These are phyloP conservation scores for Russula virescens DNA, from an alignment of 768 basidiomycete genomes.

Conservation along the genomic window DNA sequence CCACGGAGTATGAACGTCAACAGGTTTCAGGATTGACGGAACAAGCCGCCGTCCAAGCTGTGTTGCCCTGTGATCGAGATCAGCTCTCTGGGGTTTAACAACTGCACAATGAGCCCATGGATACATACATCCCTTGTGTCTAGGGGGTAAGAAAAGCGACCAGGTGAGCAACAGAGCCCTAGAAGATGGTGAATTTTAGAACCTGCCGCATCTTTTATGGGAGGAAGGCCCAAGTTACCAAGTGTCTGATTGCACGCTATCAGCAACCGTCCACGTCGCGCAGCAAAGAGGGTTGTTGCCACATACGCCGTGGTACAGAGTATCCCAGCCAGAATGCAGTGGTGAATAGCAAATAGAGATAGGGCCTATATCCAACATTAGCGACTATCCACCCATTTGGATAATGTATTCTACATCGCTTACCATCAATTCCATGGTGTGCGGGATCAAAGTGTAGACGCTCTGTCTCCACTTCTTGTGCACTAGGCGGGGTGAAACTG, in stretches of 20 bases:
- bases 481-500: constrained; percentile 10
- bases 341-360: constrained; percentile 8
- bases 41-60: constrained; percentile 16
- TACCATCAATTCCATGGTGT: constrained; percentile 15
- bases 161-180: background rate
- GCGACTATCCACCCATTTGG: background rate
- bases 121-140: constrained; percentile 11
- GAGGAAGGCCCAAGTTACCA: constrained; percentile 9
- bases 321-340: constrained; percentile 16
- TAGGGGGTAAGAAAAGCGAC: background rate
- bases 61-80: constrained; percentile 8
- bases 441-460: constrained; percentile 6
- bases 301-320: constrained; percentile 13
- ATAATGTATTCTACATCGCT: background rate
- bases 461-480: constrained; percentile 2
- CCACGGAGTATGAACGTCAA: constrained; percentile 14
- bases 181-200: background rate
- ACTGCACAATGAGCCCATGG: background rate
- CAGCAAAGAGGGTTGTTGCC: too few species aligned
- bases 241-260: constrained; percentile 9
- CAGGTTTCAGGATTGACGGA: constrained; percentile 14
- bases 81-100: background rate
- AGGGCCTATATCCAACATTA: background rate
- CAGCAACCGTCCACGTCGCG: background rate
- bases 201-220: constrained; percentile 7